A percentile compares a stretch with the other conserved stretches of the same genome.
Evolutionary conservation across 257 asterid species (phyloP).

Genomic region (Solanum raphanifolium): DNA sequence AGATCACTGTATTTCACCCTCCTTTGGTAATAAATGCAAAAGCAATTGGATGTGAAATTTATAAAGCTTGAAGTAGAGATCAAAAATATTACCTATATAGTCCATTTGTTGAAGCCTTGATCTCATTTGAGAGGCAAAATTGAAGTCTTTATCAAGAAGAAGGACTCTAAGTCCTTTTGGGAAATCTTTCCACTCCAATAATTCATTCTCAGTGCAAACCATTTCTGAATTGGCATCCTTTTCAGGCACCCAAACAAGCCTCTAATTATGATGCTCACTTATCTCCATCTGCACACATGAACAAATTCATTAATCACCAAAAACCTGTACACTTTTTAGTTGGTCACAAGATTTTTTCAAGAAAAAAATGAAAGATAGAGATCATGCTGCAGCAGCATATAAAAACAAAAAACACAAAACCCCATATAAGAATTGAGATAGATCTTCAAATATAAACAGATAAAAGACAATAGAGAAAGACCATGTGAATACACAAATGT

Average conservation of each 20-base stretch:
- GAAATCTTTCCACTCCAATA: constrained; percentile 40
- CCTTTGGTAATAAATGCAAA: not conserved
- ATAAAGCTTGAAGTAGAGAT: not conserved
- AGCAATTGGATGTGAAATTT: not conserved
- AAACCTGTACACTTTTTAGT: not conserved
- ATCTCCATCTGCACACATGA: constrained; percentile 1
- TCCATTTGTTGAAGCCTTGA: constrained; percentile 34
- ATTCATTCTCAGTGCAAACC: constrained; percentile 39
- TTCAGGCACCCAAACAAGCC: constrained; percentile 10
- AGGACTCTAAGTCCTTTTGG: constrained; percentile 46
- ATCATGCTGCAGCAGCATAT: not conserved
- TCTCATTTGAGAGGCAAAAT: constrained; percentile 23
- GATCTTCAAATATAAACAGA: not conserved
- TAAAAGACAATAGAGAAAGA: not conserved
- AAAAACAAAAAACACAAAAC: not conserved
- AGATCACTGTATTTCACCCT: not conserved
- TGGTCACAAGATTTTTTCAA: not conserved
- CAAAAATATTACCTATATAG: constrained; percentile 17
- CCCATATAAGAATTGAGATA: not conserved
- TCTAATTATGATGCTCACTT: not conserved
- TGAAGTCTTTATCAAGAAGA: constrained; percentile 22
- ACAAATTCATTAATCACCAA: not conserved
- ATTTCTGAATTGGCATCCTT: constrained; percentile 40
- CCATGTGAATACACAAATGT: not conserved
- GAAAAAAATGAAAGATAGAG: not conserved